These are phyloP conservation scores for Lenzites betulinus DNA, from an alignment of 768 basidiomycete genomes.

Conservation along the genomic window DNA sequence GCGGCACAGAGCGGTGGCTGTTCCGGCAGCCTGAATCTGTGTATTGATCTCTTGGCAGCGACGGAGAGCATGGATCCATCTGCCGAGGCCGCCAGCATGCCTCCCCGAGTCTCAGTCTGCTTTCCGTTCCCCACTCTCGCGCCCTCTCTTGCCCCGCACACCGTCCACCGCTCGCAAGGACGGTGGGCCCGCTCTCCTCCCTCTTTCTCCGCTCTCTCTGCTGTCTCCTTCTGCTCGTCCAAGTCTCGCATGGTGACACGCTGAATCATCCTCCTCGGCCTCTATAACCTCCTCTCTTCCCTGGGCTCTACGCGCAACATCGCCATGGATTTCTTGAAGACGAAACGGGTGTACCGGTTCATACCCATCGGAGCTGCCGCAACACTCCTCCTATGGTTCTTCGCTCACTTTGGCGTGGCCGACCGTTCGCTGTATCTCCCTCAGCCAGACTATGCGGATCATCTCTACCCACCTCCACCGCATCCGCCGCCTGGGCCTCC, in stretches of 20 bases:
- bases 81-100: background rate
- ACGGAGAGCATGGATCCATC: too few relatives aligned
- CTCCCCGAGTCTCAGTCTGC: background rate
- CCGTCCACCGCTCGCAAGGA: too few relatives aligned
- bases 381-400: slow-evolving; percentile 8
- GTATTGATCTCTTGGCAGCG: slow-evolving; percentile 1
- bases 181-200: too few relatives aligned
- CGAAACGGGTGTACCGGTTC: slow-evolving; percentile 1
- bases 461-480: slow-evolving; percentile 13
- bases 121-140: background rate
- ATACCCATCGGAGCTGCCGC: slow-evolving; percentile 9
- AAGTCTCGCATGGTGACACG: too few relatives aligned
- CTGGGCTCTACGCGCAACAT: too few relatives aligned
- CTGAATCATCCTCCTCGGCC: too few relatives aligned
- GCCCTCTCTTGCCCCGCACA: too few relatives aligned
- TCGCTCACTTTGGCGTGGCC: slow-evolving; percentile 3
- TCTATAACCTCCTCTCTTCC: too few relatives aligned
- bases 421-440: slow-evolving; percentile 1
- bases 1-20: too few relatives aligned
- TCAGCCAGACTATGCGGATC: slow-evolving; percentile 1
- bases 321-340: slow-evolving; percentile 3
- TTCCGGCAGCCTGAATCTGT: too few relatives aligned
- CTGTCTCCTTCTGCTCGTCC: too few relatives aligned
- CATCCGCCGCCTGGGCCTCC: background rate
- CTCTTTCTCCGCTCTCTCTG: too few relatives aligned